Base-by-base conservation (phyloP, 352 stramenopile species). In the Phytophthora palmivora region DNA sequence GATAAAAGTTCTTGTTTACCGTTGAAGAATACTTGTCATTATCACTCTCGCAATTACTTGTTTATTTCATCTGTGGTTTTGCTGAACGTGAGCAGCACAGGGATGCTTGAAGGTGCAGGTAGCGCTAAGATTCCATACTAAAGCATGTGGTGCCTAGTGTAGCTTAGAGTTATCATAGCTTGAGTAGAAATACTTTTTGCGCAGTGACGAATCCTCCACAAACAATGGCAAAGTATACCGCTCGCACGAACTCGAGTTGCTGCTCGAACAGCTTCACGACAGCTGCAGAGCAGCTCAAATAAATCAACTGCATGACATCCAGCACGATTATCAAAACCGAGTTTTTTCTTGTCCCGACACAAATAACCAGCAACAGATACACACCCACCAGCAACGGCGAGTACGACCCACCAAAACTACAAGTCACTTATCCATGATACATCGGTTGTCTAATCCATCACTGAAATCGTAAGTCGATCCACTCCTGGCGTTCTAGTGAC, bases 281-380 rank as follows among this genome's bases (percentile, higher is more conserved):
- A 12, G 70, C 79, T 22, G 68, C 72, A 14, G 73, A 58, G 39
- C 69, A 70, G 32, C 70, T 74, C 9, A 87, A 24, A 39, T 88
- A 88, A 11, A 90, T 37, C 15, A 90, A 49, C 0, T 76, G 74
- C 4, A 66, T 46, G 32, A 88, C 51, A 55, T 90, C 81, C 10
- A 90, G 57, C 11, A 87, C 66, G 38, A 75, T 75, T 63, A 84
- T 78, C 9, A 87, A 72, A 0, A 72, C 55, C 15, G 76, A 50
- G 28, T 90, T 78, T 55, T 90, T 86, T 39, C 81, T 86, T 2
- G 74, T 81, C 15, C 88, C 33, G 2, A 78, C 74, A 4, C 78
- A 72, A 1, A 50, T 60, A 37, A 88, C 73, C 19, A 90, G 48
- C 39, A 88, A 54, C 36, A 90, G 41, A 24, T 64, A 62, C 10